phyloP scores from a whole-genome alignment of 106 monocot species.

The Allium cepa region DNA sequence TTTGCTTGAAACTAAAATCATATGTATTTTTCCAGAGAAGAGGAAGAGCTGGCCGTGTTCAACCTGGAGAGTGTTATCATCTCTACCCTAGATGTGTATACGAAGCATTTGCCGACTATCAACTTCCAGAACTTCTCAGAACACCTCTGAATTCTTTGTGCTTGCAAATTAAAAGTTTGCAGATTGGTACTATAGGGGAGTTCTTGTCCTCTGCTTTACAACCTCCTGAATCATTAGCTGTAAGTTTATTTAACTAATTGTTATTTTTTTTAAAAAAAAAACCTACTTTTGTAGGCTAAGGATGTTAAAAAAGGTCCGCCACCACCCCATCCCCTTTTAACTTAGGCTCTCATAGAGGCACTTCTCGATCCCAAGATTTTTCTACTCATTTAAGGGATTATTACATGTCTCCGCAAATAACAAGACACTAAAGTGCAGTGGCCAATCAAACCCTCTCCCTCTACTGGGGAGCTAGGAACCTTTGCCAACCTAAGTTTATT shows the following conservation, averaged over 20 bases:
- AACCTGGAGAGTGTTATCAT: slow-evolving; percentile 96
- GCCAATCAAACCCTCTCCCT: no score
- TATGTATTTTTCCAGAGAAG: slow-evolving; percentile 52
- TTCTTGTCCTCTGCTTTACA: slow-evolving; percentile 94
- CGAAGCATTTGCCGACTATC: slow-evolving; percentile 96
- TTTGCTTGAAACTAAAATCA: background rate
- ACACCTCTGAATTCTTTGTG: slow-evolving; percentile 95
- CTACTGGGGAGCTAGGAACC: no score
- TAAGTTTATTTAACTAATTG: slow-evolving; percentile 20
- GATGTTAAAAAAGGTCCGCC: no score
- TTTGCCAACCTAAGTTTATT: no score
- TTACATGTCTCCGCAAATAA: no score
- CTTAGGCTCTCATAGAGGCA: no score
- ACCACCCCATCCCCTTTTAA: no score
- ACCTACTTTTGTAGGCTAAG: no score
- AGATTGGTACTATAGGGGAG: slow-evolving; percentile 79
- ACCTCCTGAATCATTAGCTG: slow-evolving; percentile 85
- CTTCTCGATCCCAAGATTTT: no score
- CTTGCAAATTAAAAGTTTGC: slow-evolving; percentile 96
- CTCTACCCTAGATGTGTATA: slow-evolving; percentile 98
- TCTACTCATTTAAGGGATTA: no score
- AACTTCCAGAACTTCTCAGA: slow-evolving; percentile 95
- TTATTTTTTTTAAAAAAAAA: no score
- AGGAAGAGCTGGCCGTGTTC: slow-evolving; percentile 99
- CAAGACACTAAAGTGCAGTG: no score